Conservation (phyloP, 164 flowering plant genomes). For the Magnolia officinalis region DNA sequence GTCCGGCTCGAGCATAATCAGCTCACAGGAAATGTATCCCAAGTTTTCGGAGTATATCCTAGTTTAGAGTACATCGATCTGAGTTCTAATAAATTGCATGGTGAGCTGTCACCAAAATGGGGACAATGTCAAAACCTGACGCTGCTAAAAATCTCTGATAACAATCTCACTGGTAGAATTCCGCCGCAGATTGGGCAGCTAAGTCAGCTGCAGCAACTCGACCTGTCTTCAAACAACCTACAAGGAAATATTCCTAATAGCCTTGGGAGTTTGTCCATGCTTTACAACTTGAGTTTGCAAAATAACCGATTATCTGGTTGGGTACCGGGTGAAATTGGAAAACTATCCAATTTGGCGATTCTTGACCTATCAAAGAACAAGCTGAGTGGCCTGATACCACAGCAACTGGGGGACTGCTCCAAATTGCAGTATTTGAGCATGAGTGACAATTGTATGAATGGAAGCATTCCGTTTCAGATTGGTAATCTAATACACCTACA, state of each 20-base stretch:
- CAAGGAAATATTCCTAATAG: not conserved
- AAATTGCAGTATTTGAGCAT: not conserved
- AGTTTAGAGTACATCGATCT: not conserved
- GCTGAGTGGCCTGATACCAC: not conserved
- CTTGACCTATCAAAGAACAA: constrained; percentile 1
- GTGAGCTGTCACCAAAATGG: not conserved
- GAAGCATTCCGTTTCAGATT: constrained; percentile 4
- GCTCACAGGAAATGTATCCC: not conserved
- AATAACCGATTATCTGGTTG: not conserved
- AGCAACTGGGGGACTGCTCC: not conserved
- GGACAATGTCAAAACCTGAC: too few relatives aligned
- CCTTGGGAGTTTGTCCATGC: not conserved
- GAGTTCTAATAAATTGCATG: too few relatives aligned
- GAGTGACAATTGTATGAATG: not conserved
- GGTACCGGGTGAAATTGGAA: not conserved
- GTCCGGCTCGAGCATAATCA: not conserved
- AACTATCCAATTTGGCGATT: not conserved
- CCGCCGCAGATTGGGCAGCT: not conserved
- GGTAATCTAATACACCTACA: constrained; percentile 1
- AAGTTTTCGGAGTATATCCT: not conserved
- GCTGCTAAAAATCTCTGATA: not conserved
- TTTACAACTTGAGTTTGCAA: not conserved
- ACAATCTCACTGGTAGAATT: not conserved
- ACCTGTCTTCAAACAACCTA: constrained; percentile 5
- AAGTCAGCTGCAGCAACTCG: not conserved